phyloP scores from a whole-genome alignment of 2,329 filamentous ascomycete species.

The Stagonosporopsis vannaccii region DNA sequence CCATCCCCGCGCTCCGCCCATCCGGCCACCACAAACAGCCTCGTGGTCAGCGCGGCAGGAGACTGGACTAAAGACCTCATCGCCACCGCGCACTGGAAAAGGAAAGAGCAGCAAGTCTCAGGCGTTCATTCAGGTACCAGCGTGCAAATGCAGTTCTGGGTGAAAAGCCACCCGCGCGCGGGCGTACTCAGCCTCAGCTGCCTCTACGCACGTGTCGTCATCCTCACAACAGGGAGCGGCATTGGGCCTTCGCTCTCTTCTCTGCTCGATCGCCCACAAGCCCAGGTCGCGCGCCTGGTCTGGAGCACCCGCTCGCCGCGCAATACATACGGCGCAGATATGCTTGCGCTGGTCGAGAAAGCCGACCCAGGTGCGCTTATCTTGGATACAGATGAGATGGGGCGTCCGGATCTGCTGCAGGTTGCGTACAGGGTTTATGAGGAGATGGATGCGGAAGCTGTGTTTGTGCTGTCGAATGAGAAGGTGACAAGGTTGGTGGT shows the following conservation, averaged over 20 bases:
- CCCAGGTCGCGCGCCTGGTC: constrained; percentile 65
- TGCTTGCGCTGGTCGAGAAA: constrained; percentile 63
- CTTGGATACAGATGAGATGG: constrained; percentile 68
- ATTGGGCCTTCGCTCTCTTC: constrained; percentile 56
- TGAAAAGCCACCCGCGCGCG: constrained; percentile 38
- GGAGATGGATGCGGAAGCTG: constrained; percentile 66
- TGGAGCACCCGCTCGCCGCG: constrained; percentile 72
- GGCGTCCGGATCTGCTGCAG: constrained; percentile 67
- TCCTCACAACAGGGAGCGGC: constrained; percentile 47
- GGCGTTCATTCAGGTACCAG: no score
- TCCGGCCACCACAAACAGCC: constrained; percentile 39
- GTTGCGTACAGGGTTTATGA: constrained; percentile 61
- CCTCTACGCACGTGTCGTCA: constrained; percentile 41
- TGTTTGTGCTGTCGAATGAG: constrained; percentile 76
- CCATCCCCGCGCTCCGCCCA: no score
- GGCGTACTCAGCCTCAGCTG: constrained; percentile 43
- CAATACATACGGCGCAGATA: constrained; percentile 66
- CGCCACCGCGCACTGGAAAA: constrained; percentile 19
- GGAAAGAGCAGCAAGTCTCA: background rate
- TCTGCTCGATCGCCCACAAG: constrained; percentile 60
- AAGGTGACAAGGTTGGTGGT: constrained; percentile 72
- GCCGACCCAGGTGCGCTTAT: constrained; percentile 70
- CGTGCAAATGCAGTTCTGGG: constrained; percentile 29
- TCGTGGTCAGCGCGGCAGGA: constrained; percentile 46
- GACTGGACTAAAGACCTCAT: constrained; percentile 38